Evolutionary conservation across 768 basidiomycete species (phyloP).

Genomic region (Podaxis sp.): DNA sequence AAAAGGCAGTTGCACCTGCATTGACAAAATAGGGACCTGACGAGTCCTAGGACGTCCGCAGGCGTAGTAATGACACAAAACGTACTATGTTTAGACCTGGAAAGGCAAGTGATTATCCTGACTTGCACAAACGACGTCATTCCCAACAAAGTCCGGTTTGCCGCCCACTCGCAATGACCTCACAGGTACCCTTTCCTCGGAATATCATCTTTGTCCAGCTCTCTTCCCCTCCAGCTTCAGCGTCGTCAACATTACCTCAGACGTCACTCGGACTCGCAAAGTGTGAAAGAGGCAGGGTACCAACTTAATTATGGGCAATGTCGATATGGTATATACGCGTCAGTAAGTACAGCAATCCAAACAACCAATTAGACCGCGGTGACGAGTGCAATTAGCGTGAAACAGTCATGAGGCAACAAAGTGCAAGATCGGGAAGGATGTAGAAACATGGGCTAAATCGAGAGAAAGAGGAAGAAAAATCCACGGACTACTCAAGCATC

Average conservation of each 20-base stretch:
- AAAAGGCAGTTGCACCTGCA: background rate
- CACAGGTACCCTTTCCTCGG: conserved; percentile 5
- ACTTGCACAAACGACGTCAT: conserved; percentile 1
- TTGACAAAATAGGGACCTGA: background rate
- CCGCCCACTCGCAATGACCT: background rate
- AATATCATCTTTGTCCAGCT: background rate
- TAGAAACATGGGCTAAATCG: background rate
- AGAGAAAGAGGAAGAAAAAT: background rate
- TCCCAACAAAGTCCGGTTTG: conserved; percentile 1
- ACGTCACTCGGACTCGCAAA: background rate
- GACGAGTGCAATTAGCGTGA: background rate
- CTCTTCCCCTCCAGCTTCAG: background rate
- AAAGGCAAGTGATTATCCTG: background rate
- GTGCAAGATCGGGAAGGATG: conserved; percentile 1
- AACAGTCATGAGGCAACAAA: conserved; percentile 3
- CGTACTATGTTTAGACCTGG: background rate
- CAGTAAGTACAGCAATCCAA: conserved; percentile 1
- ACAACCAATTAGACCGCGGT: conserved; percentile 5
- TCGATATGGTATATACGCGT: conserved; percentile 8
- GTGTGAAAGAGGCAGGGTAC: background rate
- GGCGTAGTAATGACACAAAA: background rate
- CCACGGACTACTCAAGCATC: conserved; percentile 4
- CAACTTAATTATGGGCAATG: background rate
- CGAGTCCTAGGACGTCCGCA: conserved; percentile 11
- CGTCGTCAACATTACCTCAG: background rate